Conservation (phyloP, 352 stramenopile genomes). For the Pythium grandisporangium region DNA sequence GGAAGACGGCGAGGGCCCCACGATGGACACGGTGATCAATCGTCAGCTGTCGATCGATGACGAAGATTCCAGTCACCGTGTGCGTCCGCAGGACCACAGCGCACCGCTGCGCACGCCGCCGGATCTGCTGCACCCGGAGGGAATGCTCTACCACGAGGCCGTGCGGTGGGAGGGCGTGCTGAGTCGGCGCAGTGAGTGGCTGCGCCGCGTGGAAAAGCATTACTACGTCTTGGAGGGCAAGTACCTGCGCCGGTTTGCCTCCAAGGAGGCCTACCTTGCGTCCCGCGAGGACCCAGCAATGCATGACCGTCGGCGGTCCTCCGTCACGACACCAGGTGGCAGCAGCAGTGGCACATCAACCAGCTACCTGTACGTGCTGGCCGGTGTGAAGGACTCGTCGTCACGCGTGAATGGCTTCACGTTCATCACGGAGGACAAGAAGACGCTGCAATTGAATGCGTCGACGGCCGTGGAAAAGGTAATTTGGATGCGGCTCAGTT, state of each 20-base stretch:
- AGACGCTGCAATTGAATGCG: constrained; percentile 67
- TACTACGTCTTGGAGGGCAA: constrained; percentile 85
- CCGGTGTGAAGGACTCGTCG: constrained; percentile 79
- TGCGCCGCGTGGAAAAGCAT: constrained; percentile 73
- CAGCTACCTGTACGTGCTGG: constrained; percentile 72
- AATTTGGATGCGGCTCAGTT: constrained; percentile 81
- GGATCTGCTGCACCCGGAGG: too few species aligned
- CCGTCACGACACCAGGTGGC: constrained; percentile 22
- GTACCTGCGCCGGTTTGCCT: constrained; percentile 73
- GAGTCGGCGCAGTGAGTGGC: constrained; percentile 73
- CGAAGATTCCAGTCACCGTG: constrained; percentile 13
- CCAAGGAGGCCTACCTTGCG: constrained; percentile 76
- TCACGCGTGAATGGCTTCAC: constrained; percentile 74
- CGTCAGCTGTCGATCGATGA: not conserved
- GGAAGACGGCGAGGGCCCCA: not conserved
- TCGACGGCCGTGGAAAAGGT: constrained; percentile 77
- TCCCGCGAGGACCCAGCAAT: constrained; percentile 69
- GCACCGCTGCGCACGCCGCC: too few species aligned
- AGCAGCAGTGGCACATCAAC: constrained; percentile 35
- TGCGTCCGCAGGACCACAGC: too few species aligned
- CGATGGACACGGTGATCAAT: too few species aligned
- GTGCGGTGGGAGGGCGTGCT: constrained; percentile 81
- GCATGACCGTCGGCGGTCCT: constrained; percentile 28
- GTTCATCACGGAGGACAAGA: constrained; percentile 86
- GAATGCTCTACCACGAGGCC: constrained; percentile 68